Conservation (phyloP, 352 stramenopile genomes). For the Elongisporangium prolatum region DNA sequence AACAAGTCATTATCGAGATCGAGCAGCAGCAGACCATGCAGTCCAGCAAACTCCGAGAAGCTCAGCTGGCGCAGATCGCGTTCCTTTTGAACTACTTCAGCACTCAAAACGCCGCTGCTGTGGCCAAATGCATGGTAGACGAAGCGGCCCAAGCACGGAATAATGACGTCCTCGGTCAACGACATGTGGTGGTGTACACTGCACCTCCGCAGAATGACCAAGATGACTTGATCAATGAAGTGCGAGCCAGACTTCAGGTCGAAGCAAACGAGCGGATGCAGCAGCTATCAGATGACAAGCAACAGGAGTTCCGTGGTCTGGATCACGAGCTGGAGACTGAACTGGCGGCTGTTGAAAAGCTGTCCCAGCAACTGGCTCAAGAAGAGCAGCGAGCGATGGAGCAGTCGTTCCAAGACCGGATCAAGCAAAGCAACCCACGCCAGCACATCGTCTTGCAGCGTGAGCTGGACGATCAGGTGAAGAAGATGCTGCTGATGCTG, state of each 20-base stretch:
- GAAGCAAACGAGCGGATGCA: slow-evolving; percentile 41
- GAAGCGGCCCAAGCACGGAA: slow-evolving; percentile 5
- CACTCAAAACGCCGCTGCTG: slow-evolving; percentile 13
- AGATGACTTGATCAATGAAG: slow-evolving; percentile 37
- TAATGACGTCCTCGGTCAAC: neutral
- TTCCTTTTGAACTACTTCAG: slow-evolving; percentile 43
- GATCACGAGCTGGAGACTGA: slow-evolving; percentile 17
- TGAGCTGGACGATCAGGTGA: slow-evolving; percentile 37
- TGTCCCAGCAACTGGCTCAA: slow-evolving; percentile 20
- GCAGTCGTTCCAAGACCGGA: slow-evolving; percentile 19
- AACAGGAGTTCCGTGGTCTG: slow-evolving; percentile 20
- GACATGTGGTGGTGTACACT: slow-evolving; percentile 1
- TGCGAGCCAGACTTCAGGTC: slow-evolving; percentile 41
- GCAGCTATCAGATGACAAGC: slow-evolving; percentile 35
- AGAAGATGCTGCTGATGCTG: slow-evolving; percentile 46
- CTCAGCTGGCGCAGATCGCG: slow-evolving; percentile 40
- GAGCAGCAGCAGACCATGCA: slow-evolving; percentile 21
- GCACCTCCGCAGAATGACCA: slow-evolving; percentile 12
- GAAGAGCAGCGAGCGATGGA: slow-evolving; percentile 35
- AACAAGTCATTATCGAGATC: slow-evolving; percentile 14
- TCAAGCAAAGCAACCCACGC: slow-evolving; percentile 8
- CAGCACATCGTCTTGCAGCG: slow-evolving; percentile 7
- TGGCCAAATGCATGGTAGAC: slow-evolving; percentile 10
- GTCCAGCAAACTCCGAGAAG: slow-evolving; percentile 28
- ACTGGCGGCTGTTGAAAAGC: slow-evolving; percentile 17